Conservation (phyloP, 768 basidiomycete genomes). For the Pulveroboletus ravenelii region DNA sequence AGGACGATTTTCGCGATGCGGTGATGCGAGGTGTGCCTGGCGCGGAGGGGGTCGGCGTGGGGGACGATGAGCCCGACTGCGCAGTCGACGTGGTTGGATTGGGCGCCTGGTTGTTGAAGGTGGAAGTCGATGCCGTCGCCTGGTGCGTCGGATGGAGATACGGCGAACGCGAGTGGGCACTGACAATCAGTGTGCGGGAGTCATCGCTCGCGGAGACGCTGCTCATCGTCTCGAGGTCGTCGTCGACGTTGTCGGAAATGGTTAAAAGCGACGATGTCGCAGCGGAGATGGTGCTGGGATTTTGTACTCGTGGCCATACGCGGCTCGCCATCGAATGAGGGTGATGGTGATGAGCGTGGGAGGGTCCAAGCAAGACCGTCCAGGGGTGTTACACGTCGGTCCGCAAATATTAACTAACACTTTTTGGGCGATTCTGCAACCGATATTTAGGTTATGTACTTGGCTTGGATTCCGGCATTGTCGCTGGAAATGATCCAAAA, state of each 20-base stretch:
- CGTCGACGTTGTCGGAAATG: slow-evolving; percentile 18
- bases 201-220: slow-evolving; percentile 12
- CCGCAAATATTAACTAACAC: too few species aligned
- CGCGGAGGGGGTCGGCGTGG: slow-evolving; percentile 12
- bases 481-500: too few species aligned
- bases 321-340: slow-evolving; percentile 21
- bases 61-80: slow-evolving; percentile 3
- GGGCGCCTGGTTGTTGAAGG: slow-evolving; percentile 26
- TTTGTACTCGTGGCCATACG: slow-evolving; percentile 20
- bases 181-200: background rate
- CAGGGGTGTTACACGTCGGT: too few species aligned
- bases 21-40: slow-evolving; percentile 26
- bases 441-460: too few species aligned
- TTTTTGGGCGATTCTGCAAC: too few species aligned
- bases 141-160: slow-evolving; percentile 35
- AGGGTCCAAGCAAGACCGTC: background rate
- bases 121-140: slow-evolving; percentile 34
- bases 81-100: background rate
- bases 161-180: slow-evolving; percentile 30
- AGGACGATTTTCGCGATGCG: slow-evolving; percentile 30
- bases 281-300: background rate
- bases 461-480: too few species aligned
- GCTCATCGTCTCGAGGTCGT: slow-evolving; percentile 24
- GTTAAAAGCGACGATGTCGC: slow-evolving; percentile 6
- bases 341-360: slow-evolving; percentile 20